Conservation (phyloP, 2,329 filamentous ascomycete species). For the Stachybotrys echinatus region DNA sequence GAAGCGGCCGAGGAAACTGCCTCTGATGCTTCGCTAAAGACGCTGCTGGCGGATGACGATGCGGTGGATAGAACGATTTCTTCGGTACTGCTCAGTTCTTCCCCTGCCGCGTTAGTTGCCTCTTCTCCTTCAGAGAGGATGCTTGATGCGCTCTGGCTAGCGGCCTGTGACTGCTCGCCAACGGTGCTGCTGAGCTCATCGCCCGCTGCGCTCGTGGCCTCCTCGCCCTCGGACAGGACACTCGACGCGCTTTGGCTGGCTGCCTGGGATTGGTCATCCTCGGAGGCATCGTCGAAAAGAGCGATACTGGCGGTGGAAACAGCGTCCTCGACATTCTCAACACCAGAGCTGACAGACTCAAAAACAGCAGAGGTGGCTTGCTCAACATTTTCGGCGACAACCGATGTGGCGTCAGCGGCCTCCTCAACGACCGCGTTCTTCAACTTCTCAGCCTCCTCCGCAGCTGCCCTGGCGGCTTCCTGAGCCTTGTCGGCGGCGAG, state of each 20-base stretch:
- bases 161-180: constrained; percentile 4
- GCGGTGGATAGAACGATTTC: constrained; percentile 5
- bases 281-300: neutral
- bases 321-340: constrained; percentile 9
- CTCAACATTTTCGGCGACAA: constrained; percentile 11
- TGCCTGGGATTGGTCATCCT: constrained; percentile 1
- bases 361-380: constrained; percentile 7
- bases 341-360: constrained; percentile 4
- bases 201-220: constrained; percentile 1
- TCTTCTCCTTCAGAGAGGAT: constrained; percentile 5
- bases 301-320: constrained; percentile 4
- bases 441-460: constrained; percentile 21
- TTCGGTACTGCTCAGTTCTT: constrained; percentile 5
- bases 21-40: constrained; percentile 13
- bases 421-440: constrained; percentile 23
- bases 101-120: constrained; percentile 1
- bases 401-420: constrained; percentile 21
- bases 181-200: constrained; percentile 7
- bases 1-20: constrained; percentile 11
- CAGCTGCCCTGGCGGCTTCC: constrained; percentile 12
- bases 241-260: constrained; percentile 6
- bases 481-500: constrained; percentile 41
- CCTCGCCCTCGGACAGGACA: constrained; percentile 5
- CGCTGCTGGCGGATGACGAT: constrained; percentile 14
- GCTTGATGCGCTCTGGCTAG: constrained; percentile 6